Evolutionary conservation across 2,329 filamentous ascomycete genomes (phyloP), one percentile per base, ranked within the genome.

Genomic region (Keithomyces neogunnii): DNA sequence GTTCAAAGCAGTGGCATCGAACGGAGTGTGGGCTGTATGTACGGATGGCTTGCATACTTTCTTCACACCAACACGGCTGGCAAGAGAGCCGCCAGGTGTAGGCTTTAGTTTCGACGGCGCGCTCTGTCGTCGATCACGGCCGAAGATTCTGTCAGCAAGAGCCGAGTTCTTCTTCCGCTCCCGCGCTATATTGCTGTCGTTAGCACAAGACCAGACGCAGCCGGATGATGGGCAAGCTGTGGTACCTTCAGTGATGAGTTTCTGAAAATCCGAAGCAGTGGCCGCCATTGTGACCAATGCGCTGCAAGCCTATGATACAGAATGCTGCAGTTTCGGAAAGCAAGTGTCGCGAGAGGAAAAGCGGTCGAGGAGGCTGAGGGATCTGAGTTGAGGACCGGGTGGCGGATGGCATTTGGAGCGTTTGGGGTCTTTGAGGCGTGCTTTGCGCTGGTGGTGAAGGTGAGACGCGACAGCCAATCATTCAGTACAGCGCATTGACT

Each of bases 101-200:
- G 69, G 64, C 61, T 73, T 80, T 52, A 72, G 63, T 53, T 68
- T 76, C 43, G 69, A 67, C 5, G 78, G 77, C 39, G 83, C 76
- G 62, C 78, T 85, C 49, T 77, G 68, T 35, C 75, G 69, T 58
- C 84, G 80, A 62, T 80, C 79, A 56, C 69, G 73, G 58, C 80
- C 80, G 59, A 91, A 84, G 62, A 91, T 88, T 62, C 80, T 76
- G 60, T 86, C 77, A 33, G 87, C 87, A n/a, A 89, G 78, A 3
- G 72, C 75, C 63, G 88, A 81, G 59, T 86, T 84, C 70, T 82
- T 84, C 70, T 86, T 86, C 64, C 82, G 81, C 65, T 86, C 77
- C 55, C 86, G 84, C 55, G 75, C 81, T 82, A 58, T 4, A 11
- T 30, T 26, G 45, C 31, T 13, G 45, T 3, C 13, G 45, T 47